Percentiles rank a stretch among this genome's conserved stretches.
Evolutionary conservation across 1,139 yeast species (phyloP).

Genomic region (Debaryomycetaceae sp.): DNA sequence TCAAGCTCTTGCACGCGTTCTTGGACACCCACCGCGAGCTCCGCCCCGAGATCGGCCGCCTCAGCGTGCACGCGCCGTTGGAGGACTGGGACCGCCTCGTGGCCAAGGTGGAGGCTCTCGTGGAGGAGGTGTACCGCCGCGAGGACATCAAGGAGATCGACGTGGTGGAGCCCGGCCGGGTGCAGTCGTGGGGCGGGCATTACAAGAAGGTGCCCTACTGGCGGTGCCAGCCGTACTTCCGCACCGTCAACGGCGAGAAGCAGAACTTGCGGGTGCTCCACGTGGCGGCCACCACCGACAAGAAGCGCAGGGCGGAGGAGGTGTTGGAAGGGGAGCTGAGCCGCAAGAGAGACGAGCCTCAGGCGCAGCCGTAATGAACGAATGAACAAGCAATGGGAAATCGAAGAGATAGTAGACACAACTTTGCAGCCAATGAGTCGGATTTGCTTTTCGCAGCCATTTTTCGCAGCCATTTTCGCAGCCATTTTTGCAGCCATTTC

Average conservation of each 20-base stretch:
- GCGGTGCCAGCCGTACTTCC: slow-evolving; percentile 94
- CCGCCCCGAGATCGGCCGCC: slow-evolving; percentile 64
- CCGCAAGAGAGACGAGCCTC: no score
- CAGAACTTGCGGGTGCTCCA: slow-evolving; percentile 39
- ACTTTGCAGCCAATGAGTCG: no score
- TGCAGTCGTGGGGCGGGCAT: slow-evolving; percentile 72
- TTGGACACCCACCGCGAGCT: slow-evolving; percentile 71
- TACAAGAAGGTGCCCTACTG: slow-evolving; percentile 89
- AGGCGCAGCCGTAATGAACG: no score
- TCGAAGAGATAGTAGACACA: no score
- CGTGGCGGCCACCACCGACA: slow-evolving; percentile 30
- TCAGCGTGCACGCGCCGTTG: slow-evolving; percentile 43
- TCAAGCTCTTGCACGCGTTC: slow-evolving; percentile 79
- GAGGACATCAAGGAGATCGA: slow-evolving; percentile 46
- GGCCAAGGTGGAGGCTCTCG: slow-evolving; percentile 59
- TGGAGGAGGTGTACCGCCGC: slow-evolving; percentile 46
- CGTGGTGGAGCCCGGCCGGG: slow-evolving; percentile 47
- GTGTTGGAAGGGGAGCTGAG: slow-evolving; percentile 1
- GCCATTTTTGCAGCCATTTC: no score
- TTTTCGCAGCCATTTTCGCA: no score
- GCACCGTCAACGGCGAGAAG: slow-evolving; percentile 72
- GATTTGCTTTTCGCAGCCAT: no score
- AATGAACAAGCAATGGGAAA: no score
- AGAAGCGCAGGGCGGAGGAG: slow-evolving; percentile 2
- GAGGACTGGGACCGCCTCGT: slow-evolving; percentile 72